Percentiles rank a stretch among this genome's conserved stretches.
Evolutionary conservation across 306 rosid genomes (phyloP).

Genomic region (Citrullus amarus): DNA sequence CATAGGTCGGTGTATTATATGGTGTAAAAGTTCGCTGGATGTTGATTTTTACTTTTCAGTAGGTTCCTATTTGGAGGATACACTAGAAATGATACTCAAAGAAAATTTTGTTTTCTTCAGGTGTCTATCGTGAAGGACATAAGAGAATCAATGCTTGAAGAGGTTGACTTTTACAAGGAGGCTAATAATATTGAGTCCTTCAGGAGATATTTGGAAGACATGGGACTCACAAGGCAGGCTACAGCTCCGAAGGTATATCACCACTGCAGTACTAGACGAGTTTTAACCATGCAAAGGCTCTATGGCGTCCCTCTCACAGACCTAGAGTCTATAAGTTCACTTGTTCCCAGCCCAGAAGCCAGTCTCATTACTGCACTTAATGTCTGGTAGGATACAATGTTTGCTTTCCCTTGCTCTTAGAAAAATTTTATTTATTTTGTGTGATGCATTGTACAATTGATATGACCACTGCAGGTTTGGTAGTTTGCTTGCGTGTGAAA

Average conservation of each 20-base stretch:
- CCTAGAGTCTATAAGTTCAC: constrained; percentile 68
- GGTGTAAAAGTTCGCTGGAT: background rate
- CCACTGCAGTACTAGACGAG: constrained; percentile 57
- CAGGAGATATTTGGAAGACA: constrained; percentile 74
- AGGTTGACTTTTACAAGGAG: constrained; percentile 93
- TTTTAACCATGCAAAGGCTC: constrained; percentile 84
- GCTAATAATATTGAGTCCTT: constrained; percentile 86
- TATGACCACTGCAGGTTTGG: constrained; percentile 69
- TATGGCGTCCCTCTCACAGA: constrained; percentile 97
- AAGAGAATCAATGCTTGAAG: constrained; percentile 93
- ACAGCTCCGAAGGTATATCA: constrained; percentile 91
- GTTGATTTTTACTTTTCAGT: background rate
- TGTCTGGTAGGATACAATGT: constrained; percentile 50
- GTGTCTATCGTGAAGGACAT: constrained; percentile 83
- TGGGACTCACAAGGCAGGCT: constrained; percentile 77
- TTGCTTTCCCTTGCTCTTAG: background rate
- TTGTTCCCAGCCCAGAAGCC: constrained; percentile 76
- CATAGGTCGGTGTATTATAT: constrained; percentile 41
- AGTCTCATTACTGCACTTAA: constrained; percentile 90
- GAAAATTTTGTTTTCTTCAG: constrained; percentile 3
- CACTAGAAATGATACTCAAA: background rate
- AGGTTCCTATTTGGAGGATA: background rate
- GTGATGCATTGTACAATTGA: constrained; percentile 8
- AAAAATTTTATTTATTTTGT: background rate
- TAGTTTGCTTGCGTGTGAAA: constrained; percentile 94